phyloP scores from a whole-genome alignment of 495 filamentous ascomycete genomes.

The Evansstolkia leycettana region DNA sequence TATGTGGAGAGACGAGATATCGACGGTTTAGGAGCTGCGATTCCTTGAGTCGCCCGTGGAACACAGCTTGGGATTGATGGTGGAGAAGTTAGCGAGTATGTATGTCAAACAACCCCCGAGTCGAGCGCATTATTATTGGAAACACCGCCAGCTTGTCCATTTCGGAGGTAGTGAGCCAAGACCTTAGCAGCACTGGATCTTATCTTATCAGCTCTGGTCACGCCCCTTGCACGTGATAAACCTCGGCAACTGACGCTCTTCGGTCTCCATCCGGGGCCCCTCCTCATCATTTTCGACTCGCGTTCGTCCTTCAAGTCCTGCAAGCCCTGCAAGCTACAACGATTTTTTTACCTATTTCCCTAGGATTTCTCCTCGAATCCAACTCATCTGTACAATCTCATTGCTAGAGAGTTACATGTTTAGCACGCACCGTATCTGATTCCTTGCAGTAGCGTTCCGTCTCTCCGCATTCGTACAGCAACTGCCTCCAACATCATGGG shows the following conservation, averaged over 20 bases:
- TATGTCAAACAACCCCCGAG: neutral
- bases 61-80: neutral
- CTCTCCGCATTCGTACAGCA: neutral
- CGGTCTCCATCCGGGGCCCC: no score
- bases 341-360: no score
- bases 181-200: constrained; percentile 23
- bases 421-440: no score
- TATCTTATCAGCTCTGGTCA: constrained; percentile 25
- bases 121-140: no score
- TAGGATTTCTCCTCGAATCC: no score
- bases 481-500: constrained; percentile 42
- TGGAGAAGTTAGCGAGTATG: neutral
- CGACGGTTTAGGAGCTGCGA: neutral
- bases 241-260: constrained; percentile 16
- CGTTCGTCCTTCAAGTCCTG: no score
- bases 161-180: constrained; percentile 14
- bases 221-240: constrained; percentile 11
- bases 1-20: neutral
- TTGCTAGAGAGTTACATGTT: no score
- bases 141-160: constrained; percentile 18
- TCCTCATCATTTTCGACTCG: no score
- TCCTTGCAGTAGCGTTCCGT: neutral
- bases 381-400: no score
- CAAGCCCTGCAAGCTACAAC: no score
- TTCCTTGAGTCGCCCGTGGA: neutral